Conservation (phyloP, 495 filamentous ascomycete species). For the Pyrenula massariospora region DNA sequence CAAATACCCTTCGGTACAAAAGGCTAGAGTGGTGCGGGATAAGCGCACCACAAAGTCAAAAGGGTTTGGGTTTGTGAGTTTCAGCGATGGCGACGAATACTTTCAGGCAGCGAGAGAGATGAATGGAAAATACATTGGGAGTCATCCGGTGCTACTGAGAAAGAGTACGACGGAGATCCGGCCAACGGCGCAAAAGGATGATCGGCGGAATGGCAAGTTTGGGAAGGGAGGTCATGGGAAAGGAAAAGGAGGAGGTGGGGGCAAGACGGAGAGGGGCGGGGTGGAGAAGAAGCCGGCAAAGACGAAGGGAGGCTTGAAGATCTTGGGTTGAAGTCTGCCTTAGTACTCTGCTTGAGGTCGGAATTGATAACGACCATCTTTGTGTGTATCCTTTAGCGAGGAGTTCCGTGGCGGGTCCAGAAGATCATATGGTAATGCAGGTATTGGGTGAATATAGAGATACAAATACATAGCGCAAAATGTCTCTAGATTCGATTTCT, state of each 20-base stretch:
- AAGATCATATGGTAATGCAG: too few species aligned
- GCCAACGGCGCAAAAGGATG: constrained; percentile 26
- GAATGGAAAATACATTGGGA: constrained; percentile 98
- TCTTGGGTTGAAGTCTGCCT: constrained; percentile 54
- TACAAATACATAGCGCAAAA: too few species aligned
- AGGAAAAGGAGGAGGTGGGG: constrained; percentile 16
- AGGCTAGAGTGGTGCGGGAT: constrained; percentile 90
- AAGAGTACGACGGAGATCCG: constrained; percentile 87
- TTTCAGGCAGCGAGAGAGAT: constrained; percentile 93
- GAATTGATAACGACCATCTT: too few species aligned
- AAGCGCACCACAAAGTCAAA: constrained; percentile 92
- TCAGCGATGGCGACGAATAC: constrained; percentile 89
- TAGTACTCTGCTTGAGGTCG: too few species aligned
- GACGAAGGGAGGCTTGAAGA: constrained; percentile 66
- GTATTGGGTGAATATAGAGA: too few species aligned
- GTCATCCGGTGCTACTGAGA: constrained; percentile 77
- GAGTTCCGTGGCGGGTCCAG: too few species aligned
- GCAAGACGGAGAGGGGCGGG: constrained; percentile 45
- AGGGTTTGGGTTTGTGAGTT: constrained; percentile 93
- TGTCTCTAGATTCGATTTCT: too few species aligned
- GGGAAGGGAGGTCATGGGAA: constrained; percentile 23
- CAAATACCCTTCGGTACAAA: constrained; percentile 75
- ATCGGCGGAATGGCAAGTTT: constrained; percentile 33
- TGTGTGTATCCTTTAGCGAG: too few species aligned
- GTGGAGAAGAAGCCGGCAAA: constrained; percentile 68